Base-by-base conservation (phyloP, 768 basidiomycete species). In the Lyophyllum shimeji region DNA sequence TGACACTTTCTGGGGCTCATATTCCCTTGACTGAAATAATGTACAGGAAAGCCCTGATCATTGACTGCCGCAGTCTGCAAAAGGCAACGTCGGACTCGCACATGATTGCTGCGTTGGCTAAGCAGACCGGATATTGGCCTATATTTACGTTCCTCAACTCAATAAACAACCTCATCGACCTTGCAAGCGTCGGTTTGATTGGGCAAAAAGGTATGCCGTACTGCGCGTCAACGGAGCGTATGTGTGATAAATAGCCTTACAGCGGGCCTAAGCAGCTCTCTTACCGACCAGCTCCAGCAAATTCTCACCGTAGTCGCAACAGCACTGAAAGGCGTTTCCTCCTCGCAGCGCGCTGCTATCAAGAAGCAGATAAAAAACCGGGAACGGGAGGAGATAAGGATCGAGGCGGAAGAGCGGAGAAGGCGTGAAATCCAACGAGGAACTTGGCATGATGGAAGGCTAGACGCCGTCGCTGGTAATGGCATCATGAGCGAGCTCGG, bases 111-210 rank as follows among this genome's bases (percentile, higher is more conserved):
- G 76, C 76, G 5, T 74, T 98, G 8, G 94, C 95, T 0, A 72
- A 71, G 6, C 91, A 97, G 64, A 93, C 90, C 0, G 95, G 96
- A 33, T 93, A 93, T 66, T 89, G 86, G 79, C 95, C 95, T 4
- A 80, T 93, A 6, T 95, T 97, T 71, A 87, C 87, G 4, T 89
- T 94, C 72, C 74, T 93, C 47, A 86, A 87, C 63, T 93, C 90
- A 0, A 71, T 93, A 66, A 90, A 82, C 63, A 88, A 83, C 59
- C 72, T 98, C 54, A 83, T 98, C 58, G 96, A 98, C 67, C 79
- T 98, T n/a, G 94, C 93, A 1, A 88, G 87, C 56, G 82, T 95
- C 42, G 95, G 95, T 1, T 65, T 98, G n/a, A 97, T 97, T 62
- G 97, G 97, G 2, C 93, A 97, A 66, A 98, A 98, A 75, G 83